These are phyloP conservation scores for Blumeria graminis DNA, from an alignment of 2,329 filamentous ascomycete species.

Conservation along the genomic window DNA sequence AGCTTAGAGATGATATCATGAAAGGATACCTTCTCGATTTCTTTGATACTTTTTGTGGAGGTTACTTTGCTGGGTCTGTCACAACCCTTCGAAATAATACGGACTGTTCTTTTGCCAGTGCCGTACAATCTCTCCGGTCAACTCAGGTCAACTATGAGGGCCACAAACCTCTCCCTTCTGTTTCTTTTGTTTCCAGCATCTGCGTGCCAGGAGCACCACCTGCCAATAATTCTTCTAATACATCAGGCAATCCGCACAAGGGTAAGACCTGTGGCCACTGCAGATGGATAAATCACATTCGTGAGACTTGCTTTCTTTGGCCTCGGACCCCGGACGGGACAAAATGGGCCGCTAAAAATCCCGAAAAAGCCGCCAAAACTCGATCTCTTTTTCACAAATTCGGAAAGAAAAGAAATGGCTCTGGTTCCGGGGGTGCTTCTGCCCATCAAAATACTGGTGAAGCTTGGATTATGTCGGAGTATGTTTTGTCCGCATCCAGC, in stretches of 20 bases:
- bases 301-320: background rate
- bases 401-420: background rate
- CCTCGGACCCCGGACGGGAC: background rate
- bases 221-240: too few species aligned
- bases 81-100: background rate
- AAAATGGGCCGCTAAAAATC: background rate
- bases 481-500: too few species aligned
- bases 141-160: background rate
- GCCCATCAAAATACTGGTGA: too few species aligned
- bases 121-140: background rate
- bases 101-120: background rate
- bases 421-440: too few species aligned
- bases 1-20: background rate
- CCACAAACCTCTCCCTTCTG: background rate
- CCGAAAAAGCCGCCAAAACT: background rate
- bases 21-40: background rate
- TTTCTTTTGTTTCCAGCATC: background rate
- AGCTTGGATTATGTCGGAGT: background rate
- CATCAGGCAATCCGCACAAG: background rate
- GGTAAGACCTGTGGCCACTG: background rate
- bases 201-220: too few species aligned
- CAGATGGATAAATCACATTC: background rate
- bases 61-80: background rate
- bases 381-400: background rate
- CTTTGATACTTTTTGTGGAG: background rate